Evolutionary conservation across 1,284 basidiomycete species (phyloP).

Genomic region (Trametes polyzona): DNA sequence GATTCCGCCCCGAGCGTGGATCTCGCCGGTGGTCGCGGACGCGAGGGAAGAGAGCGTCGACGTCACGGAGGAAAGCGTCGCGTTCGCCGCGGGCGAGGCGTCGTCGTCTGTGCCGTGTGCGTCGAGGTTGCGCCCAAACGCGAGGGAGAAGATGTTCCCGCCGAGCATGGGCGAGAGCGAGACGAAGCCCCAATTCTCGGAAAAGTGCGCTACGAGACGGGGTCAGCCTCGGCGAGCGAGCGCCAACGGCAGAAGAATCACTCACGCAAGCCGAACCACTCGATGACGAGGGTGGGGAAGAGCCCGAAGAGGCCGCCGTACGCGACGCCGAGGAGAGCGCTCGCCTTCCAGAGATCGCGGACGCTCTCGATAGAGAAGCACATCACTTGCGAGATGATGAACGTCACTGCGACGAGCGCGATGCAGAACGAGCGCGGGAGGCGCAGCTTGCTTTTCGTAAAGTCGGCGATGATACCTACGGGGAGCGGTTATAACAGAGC

Average conservation of each 20-base stretch:
- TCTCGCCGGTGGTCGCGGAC: background rate
- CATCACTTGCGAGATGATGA: conserved; percentile 72
- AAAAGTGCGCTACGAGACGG: conserved; percentile 58
- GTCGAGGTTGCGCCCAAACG: conserved; percentile 83
- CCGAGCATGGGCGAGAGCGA: conserved; percentile 79
- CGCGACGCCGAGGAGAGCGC: conserved; percentile 69
- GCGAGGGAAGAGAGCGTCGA: conserved; percentile 12
- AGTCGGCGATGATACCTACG: conserved; percentile 75
- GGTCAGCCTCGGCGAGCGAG: background rate
- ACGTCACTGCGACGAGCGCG: conserved; percentile 63
- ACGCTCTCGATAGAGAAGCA: conserved; percentile 64
- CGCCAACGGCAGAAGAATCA: background rate
- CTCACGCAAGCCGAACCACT: conserved; percentile 79
- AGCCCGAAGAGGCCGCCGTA: conserved; percentile 84
- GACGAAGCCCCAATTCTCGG: conserved; percentile 87
- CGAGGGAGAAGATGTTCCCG: conserved; percentile 83
- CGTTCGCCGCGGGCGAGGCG: conserved; percentile 4
- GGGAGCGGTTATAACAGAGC: background rate
- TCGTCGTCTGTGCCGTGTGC: conserved; percentile 52
- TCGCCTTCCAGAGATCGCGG: conserved; percentile 74
- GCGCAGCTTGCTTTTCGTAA: conserved; percentile 58
- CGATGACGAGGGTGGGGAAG: conserved; percentile 77
- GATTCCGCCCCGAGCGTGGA: conserved; percentile 28
- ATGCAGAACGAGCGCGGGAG: conserved; percentile 76
- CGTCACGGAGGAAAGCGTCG: conserved; percentile 1